Conservation (phyloP, 192 early-diverging fungal species). For the Oehlia diaphana region DNA sequence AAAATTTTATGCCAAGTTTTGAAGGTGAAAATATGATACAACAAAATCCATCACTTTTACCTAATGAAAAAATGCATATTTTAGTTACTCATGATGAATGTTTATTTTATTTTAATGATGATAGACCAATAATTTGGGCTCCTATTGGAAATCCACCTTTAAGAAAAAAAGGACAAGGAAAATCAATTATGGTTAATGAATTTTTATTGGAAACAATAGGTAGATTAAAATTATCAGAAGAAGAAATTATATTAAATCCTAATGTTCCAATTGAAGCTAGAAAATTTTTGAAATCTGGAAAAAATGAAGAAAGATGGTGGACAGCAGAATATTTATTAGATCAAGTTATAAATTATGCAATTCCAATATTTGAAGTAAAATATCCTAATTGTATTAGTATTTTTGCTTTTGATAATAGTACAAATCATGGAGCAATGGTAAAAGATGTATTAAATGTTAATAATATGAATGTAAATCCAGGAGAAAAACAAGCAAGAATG, state of each 20-base stretch:
- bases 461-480: conserved; percentile 30
- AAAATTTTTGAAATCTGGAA: conserved; percentile 3
- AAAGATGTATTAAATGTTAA: background rate
- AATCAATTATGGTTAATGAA: background rate
- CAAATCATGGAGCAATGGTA: background rate
- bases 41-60: too few species aligned
- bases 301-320: conserved; percentile 3
- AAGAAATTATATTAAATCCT: too few species aligned
- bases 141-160: background rate
- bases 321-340: conserved; percentile 10
- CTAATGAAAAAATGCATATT: background rate
- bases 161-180: background rate
- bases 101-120: conserved; percentile 15
- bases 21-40: too few species aligned
- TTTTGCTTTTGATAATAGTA: background rate
- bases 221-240: background rate
- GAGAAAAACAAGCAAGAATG: conserved; percentile 8
- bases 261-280: background rate
- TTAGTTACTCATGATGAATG: conserved; percentile 1
- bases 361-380: conserved; percentile 2
- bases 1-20: too few species aligned
- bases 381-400: background rate
- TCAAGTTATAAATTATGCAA: conserved; percentile 8
- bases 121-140: background rate
- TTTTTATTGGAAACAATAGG: background rate